Percentiles rank a stretch among this genome's conserved stretches.
These are phyloP conservation scores for Pterulicium gracile DNA, from an alignment of 1,284 basidiomycete species.

Conservation along the genomic window DNA sequence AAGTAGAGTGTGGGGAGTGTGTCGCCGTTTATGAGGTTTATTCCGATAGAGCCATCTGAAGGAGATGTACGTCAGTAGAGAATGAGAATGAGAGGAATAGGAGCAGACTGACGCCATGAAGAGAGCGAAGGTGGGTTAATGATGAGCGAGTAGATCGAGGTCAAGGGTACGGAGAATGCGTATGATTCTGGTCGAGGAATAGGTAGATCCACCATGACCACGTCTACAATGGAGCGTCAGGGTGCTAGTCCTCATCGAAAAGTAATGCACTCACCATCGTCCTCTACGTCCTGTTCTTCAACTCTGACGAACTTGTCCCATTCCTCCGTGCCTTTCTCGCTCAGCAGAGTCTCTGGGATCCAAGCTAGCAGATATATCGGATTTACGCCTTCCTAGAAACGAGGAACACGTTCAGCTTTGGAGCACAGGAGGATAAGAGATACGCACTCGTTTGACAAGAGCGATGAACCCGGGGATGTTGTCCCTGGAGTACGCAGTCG, in stretches of 20 bases:
- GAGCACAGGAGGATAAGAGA: constrained; percentile 9
- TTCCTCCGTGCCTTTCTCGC: constrained; percentile 65
- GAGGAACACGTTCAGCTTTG: not conserved
- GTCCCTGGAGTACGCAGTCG: constrained; percentile 83
- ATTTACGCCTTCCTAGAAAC: constrained; percentile 53
- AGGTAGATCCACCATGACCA: constrained; percentile 69
- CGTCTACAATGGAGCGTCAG: constrained; percentile 34
- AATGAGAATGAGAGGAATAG: constrained; percentile 9
- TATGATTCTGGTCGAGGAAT: constrained; percentile 76
- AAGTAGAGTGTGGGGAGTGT: constrained; percentile 89
- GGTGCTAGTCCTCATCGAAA: constrained; percentile 3
- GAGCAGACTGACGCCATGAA: constrained; percentile 68
- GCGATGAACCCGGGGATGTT: constrained; percentile 91
- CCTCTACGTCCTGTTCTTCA: constrained; percentile 70
- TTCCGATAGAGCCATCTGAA: constrained; percentile 62
- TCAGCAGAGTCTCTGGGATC: constrained; percentile 74
- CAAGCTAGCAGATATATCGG: constrained; percentile 72
- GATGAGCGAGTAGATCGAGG: constrained; percentile 83
- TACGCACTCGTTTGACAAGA: constrained; percentile 70
- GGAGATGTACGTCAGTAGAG: not conserved
- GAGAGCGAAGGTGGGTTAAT: constrained; percentile 78
- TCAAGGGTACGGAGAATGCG: constrained; percentile 88
- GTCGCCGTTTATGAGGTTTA: constrained; percentile 83
- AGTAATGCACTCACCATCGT: constrained; percentile 34
- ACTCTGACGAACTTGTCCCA: constrained; percentile 82